Percentiles rank a stretch among this genome's conserved stretches.
phyloP scores from a whole-genome alignment of 306 rosid species.

The Malus fusca region DNA sequence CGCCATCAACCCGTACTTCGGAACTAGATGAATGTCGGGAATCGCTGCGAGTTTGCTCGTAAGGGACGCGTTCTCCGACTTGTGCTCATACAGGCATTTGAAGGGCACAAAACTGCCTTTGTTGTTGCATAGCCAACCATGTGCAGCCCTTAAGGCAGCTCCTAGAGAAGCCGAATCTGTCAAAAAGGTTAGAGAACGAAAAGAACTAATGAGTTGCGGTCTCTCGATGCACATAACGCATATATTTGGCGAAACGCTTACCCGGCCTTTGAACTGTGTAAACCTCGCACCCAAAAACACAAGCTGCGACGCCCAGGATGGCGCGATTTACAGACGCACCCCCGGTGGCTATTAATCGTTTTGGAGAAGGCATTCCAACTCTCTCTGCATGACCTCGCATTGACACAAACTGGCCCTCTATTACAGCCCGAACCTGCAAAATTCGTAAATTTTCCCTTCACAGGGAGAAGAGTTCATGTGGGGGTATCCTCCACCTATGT shows the following conservation, averaged over 20 bases:
- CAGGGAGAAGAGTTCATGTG: not conserved
- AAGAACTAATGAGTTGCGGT: not conserved
- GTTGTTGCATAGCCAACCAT: conserved; percentile 76
- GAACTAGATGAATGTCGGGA: conserved; percentile 47
- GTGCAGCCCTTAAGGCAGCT: conserved; percentile 95
- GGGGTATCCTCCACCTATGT: conserved; percentile 7
- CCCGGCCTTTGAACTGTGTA: conserved; percentile 92
- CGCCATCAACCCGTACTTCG: conserved; percentile 53
- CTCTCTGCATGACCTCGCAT: conserved; percentile 98
- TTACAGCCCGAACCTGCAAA: conserved; percentile 68
- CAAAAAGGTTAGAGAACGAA: not conserved
- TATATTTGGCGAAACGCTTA: conserved; percentile 18
- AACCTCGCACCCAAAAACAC: conserved; percentile 81
- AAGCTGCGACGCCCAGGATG: conserved; percentile 70
- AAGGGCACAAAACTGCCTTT: conserved; percentile 66
- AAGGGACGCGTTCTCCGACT: conserved; percentile 58
- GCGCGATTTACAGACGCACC: conserved; percentile 82
- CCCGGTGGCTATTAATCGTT: conserved; percentile 88
- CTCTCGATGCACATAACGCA: not conserved
- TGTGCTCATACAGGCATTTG: conserved; percentile 54
- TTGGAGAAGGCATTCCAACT: conserved; percentile 91
- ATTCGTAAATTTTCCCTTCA: not conserved
- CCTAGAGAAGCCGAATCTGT: conserved; percentile 97
- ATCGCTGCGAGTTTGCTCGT: conserved; percentile 54
- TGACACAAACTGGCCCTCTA: conserved; percentile 85